Evolutionary conservation across 768 basidiomycete species (phyloP).

Genomic region (Strobilomyces dryophilus): DNA sequence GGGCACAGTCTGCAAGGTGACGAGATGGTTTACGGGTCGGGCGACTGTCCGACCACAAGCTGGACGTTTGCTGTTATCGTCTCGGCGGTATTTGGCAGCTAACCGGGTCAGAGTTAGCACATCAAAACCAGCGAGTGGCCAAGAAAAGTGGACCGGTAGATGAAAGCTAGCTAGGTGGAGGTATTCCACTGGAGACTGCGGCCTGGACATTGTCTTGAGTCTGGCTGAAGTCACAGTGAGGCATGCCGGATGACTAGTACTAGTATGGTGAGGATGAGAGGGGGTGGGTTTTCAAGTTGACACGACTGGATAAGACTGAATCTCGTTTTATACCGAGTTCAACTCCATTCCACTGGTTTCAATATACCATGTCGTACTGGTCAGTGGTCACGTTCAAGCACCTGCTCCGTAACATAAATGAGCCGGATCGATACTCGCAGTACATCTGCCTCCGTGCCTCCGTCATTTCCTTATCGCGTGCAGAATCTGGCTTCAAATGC

Average conservation of each 20-base stretch:
- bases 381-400: too few species aligned
- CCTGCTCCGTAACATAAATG: too few species aligned
- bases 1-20: background rate
- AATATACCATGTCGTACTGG: background rate
- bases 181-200: slow-evolving; percentile 40
- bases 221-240: slow-evolving; percentile 1
- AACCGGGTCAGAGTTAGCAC: slow-evolving; percentile 2
- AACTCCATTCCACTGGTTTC: background rate
- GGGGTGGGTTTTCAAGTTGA: too few species aligned
- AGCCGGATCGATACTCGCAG: too few species aligned
- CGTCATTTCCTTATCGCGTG: too few species aligned
- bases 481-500: too few species aligned
- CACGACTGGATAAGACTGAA: background rate
- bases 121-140: background rate
- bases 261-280: background rate
- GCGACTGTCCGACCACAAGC: slow-evolving; percentile 34
- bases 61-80: slow-evolving; percentile 46
- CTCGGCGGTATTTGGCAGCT: slow-evolving; percentile 49
- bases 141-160: slow-evolving; percentile 35
- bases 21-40: slow-evolving; percentile 36
- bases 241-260: slow-evolving; percentile 4
- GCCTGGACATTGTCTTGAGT: slow-evolving; percentile 1
- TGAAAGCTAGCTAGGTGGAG: slow-evolving; percentile 34
- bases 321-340: slow-evolving; percentile 2
- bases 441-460: too few species aligned